These are phyloP conservation scores for Kodamaea arcana DNA, from an alignment of 1,139 yeast genomes.

Conservation along the genomic window DNA sequence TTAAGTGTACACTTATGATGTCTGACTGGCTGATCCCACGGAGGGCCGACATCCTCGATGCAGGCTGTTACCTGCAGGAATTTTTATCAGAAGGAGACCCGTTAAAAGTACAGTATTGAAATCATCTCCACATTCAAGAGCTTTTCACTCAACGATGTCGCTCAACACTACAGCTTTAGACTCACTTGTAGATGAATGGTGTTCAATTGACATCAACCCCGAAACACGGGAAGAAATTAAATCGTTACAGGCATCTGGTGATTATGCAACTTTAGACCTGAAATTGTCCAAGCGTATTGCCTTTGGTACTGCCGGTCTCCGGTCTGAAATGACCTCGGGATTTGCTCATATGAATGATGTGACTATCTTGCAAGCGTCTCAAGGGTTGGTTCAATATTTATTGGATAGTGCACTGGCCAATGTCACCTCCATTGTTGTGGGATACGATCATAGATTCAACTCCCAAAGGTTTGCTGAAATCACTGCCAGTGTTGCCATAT, in stretches of 20 bases:
- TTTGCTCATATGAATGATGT: constrained; percentile 86
- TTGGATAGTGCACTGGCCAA: constrained; percentile 10
- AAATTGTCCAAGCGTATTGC: constrained; percentile 57
- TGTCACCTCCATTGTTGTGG: constrained; percentile 60
- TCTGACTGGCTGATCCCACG: no score
- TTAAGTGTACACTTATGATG: no score
- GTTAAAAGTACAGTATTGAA: no score
- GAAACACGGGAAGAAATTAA: constrained; percentile 54
- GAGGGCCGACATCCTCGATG: no score
- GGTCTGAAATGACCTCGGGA: constrained; percentile 89
- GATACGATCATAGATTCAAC: constrained; percentile 87
- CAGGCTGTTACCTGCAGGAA: no score
- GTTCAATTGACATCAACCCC: constrained; percentile 37
- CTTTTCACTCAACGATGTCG: no score
- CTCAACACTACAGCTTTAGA: constrained; percentile 13
- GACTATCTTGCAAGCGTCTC: constrained; percentile 88
- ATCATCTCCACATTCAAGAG: no score
- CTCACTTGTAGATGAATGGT: constrained; percentile 46
- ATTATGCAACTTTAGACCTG: constrained; percentile 45
- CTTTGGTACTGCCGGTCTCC: constrained; percentile 92
- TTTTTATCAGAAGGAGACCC: no score
- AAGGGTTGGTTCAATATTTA: constrained; percentile 74
- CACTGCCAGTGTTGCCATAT: constrained; percentile 69
- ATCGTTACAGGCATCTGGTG: constrained; percentile 34
- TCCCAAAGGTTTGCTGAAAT: constrained; percentile 77